Conservation (phyloP, 352 stramenopile species). For the Discostella stelligera region DNA sequence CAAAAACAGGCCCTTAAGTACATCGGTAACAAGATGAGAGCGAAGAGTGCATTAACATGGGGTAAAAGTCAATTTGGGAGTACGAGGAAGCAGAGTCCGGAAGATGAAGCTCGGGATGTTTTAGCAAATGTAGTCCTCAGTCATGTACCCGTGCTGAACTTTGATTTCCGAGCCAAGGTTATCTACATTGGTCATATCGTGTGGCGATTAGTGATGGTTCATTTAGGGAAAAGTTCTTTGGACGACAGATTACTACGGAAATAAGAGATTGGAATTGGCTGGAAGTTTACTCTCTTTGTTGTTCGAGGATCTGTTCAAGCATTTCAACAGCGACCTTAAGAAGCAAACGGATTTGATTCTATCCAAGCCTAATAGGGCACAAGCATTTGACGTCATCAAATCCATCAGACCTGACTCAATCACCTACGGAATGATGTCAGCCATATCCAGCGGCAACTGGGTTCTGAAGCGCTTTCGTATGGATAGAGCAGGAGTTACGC, state of each 20-base stretch:
- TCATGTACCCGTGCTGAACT: slow-evolving; percentile 97
- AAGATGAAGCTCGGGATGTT: slow-evolving; percentile 95
- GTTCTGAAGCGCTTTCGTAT: slow-evolving; percentile 99
- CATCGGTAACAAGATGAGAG: slow-evolving; percentile 94
- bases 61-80: slow-evolving; percentile 39
- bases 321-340: slow-evolving; percentile 98
- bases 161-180: slow-evolving; percentile 96
- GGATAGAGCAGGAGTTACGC: slow-evolving; percentile 95
- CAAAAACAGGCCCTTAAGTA: slow-evolving; percentile 92
- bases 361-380: slow-evolving; percentile 95
- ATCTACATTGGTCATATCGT: slow-evolving; percentile 98
- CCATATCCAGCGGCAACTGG: slow-evolving; percentile 95
- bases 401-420: slow-evolving; percentile 97
- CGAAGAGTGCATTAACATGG: slow-evolving; percentile 38
- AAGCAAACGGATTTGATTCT: slow-evolving; percentile 96
- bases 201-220: slow-evolving; percentile 86
- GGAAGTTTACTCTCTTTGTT: slow-evolving; percentile 96
- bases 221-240: slow-evolving; percentile 86
- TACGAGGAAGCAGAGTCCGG: slow-evolving; percentile 70
- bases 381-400: slow-evolving; percentile 98
- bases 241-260: slow-evolving; percentile 99
- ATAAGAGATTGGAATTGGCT: slow-evolving; percentile 98
- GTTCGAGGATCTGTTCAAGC: slow-evolving; percentile 95
- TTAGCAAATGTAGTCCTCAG: slow-evolving; percentile 97
- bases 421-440: slow-evolving; percentile 91